These are phyloP conservation scores for Fallopia convolvulus DNA, from an alignment of 148 eudicot genomes.

Conservation along the genomic window DNA sequence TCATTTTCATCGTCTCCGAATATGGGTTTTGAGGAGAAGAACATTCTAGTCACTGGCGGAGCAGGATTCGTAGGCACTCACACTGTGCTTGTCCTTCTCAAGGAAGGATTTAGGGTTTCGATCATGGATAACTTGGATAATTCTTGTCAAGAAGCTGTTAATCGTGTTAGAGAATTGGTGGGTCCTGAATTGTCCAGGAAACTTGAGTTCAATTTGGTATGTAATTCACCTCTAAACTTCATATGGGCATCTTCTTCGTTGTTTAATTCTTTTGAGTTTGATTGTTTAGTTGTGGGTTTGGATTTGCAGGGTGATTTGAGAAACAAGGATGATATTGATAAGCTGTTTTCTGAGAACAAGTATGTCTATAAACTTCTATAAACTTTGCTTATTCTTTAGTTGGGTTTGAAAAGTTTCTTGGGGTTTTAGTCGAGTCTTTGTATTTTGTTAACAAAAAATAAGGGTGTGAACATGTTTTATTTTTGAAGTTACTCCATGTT, in stretches of 20 bases:
- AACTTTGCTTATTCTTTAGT: not conserved
- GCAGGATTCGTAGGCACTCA: constrained; percentile 85
- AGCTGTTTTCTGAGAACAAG: constrained; percentile 9
- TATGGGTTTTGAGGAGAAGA: constrained; percentile 34
- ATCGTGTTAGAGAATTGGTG: constrained; percentile 39
- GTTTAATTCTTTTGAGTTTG: not conserved
- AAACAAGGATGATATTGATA: constrained; percentile 13
- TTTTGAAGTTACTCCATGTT: no score
- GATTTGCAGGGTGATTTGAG: constrained; percentile 14
- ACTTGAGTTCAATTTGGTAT: constrained; percentile 57
- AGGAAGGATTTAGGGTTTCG: constrained; percentile 51
- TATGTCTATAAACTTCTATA: not conserved
- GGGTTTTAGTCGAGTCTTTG: not conserved
- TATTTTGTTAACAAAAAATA: not conserved
- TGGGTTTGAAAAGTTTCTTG: not conserved
- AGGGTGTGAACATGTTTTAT: no score
- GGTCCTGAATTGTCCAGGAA: constrained; percentile 46
- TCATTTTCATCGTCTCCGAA: not conserved
- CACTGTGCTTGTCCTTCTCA: constrained; percentile 52
- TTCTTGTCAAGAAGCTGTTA: constrained; percentile 52
- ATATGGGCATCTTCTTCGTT: not conserved
- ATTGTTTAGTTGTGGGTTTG: not conserved
- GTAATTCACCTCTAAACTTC: not conserved
- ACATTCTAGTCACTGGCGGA: constrained; percentile 76
- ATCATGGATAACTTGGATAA: constrained; percentile 69